Base-by-base conservation (phyloP, 2,329 filamentous ascomycete genomes). In the Aspergillus pseudoviridinutans region DNA sequence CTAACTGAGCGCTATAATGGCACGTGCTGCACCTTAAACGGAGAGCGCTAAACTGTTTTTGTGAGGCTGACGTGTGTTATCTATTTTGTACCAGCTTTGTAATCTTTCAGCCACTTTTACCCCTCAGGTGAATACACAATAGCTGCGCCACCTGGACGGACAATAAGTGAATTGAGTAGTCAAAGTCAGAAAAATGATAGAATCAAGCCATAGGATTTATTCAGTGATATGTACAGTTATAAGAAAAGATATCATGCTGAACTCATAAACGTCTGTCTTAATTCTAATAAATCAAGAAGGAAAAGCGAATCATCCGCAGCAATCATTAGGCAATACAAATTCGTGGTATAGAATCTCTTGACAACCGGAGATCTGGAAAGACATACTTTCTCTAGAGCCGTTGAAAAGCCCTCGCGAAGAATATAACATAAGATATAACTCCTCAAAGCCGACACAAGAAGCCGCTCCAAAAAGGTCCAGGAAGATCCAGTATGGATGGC, bases 291-390 rank as follows among this genome's bases (percentile, higher is more conserved):
- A 47, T 8, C 22, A 58, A 54, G 22, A 38, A 51, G 44, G 25
- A 56, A 61, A 51, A 38, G 51, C 41, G 49, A 60, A 60, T 50
- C 54, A 58, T 61, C 55, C 56, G 51, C 54, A 41, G 29, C 28
- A 63, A 63, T 66, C 64, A 63, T 66, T 66, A 66, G 58, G 57
- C 59, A 55, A 63, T 66, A 65, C 64, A 66, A 64, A 64, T 63
- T 64, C 59, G 58, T 62, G 57, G 61, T 51, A 61, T 44, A 54
- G 58, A 52, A 38, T 38, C 32, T 61, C 61, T 58, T 57, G 58
- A 47, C 51, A 58, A 57, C 58, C 58, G 52, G 59, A 57, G 56
- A 58, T 63, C 54, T 58, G 49, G 56, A 51, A 59, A 54, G 53
- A 55, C 44, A 46, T 55, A 46, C 41, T 20, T 46, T 44, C 41